Evolutionary conservation across 164 flowering plant genomes (phyloP).

Genomic region (Vitis riparia): DNA sequence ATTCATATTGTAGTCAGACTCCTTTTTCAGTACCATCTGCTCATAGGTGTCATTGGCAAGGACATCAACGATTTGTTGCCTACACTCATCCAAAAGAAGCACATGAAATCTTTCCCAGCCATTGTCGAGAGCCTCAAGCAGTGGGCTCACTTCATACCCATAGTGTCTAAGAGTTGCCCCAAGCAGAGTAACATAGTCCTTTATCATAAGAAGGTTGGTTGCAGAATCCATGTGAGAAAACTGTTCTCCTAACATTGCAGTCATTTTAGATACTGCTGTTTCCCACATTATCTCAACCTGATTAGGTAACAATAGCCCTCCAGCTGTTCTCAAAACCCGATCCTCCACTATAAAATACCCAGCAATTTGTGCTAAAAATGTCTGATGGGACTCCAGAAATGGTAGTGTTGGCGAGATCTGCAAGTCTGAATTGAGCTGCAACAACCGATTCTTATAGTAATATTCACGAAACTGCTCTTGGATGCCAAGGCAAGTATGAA

Average conservation of each 20-base stretch:
- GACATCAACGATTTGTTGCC: conserved; percentile 55
- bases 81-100: conserved; percentile 80
- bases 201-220: conserved; percentile 77
- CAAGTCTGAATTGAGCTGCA: conserved; percentile 82
- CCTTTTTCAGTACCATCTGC: conserved; percentile 82
- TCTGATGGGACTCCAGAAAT: conserved; percentile 81
- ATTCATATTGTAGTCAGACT: conserved; percentile 69
- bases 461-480: conserved; percentile 77
- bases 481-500: conserved; percentile 74
- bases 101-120: conserved; percentile 77
- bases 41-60: conserved; percentile 64
- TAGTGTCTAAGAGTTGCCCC: conserved; percentile 69
- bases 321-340: conserved; percentile 77
- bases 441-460: conserved; percentile 68
- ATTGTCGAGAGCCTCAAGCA: conserved; percentile 66
- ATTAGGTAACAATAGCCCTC: conserved; percentile 53
- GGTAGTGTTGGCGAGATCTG: conserved; percentile 71
- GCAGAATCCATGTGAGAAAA: conserved; percentile 75
- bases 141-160: conserved; percentile 74
- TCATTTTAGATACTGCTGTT: conserved; percentile 68
- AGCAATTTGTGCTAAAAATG: conserved; percentile 72
- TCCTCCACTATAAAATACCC: conserved; percentile 93
- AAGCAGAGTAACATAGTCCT: conserved; percentile 86
- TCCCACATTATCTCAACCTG: conserved; percentile 89
- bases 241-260: conserved; percentile 62